Evolutionary conservation across 805 yeast genomes (phyloP).

Genomic region (Yamadazyma insecticola): DNA sequence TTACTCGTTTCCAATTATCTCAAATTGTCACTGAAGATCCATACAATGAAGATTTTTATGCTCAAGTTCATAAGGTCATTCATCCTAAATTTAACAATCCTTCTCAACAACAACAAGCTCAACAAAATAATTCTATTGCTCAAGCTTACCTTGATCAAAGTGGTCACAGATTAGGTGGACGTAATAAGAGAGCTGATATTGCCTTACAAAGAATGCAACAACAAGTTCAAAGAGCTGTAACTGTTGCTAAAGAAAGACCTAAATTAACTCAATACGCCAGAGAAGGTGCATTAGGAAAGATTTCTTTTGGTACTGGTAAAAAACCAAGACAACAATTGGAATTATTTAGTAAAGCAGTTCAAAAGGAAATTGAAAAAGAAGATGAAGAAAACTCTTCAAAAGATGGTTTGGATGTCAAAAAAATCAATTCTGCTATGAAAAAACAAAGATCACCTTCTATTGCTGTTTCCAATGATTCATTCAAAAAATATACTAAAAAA

Average conservation of each 20-base stretch:
- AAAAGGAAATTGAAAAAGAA: slow-evolving; percentile 38
- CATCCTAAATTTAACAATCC: slow-evolving; percentile 50
- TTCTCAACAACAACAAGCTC: slow-evolving; percentile 42
- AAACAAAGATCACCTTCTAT: slow-evolving; percentile 30
- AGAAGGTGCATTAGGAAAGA: slow-evolving; percentile 89
- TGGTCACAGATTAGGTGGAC: slow-evolving; percentile 86
- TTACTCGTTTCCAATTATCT: slow-evolving; percentile 88
- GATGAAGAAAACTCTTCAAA: slow-evolving; percentile 19
- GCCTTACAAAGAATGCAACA: slow-evolving; percentile 97
- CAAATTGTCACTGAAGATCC: slow-evolving; percentile 98
- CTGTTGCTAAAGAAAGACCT: slow-evolving; percentile 87
- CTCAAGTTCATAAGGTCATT: slow-evolving; percentile 76
- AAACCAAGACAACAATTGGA: slow-evolving; percentile 86
- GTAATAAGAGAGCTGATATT: slow-evolving; percentile 77
- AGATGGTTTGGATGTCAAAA: slow-evolving; percentile 13
- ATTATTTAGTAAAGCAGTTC: slow-evolving; percentile 48
- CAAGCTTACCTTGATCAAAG: slow-evolving; percentile 88
- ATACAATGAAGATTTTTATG: slow-evolving; percentile 92
- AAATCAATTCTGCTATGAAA: slow-evolving; percentile 15
- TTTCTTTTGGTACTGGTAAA: slow-evolving; percentile 72
- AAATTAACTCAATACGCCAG: slow-evolving; percentile 58
- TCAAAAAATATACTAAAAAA: slow-evolving; percentile 34
- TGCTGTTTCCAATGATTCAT: slow-evolving; percentile 16
- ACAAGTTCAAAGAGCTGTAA: slow-evolving; percentile 94
- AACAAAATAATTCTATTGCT: slow-evolving; percentile 76